Conservation (phyloP, 176 grass and related monocot genomes). For the Tuctoria greenei region DNA sequence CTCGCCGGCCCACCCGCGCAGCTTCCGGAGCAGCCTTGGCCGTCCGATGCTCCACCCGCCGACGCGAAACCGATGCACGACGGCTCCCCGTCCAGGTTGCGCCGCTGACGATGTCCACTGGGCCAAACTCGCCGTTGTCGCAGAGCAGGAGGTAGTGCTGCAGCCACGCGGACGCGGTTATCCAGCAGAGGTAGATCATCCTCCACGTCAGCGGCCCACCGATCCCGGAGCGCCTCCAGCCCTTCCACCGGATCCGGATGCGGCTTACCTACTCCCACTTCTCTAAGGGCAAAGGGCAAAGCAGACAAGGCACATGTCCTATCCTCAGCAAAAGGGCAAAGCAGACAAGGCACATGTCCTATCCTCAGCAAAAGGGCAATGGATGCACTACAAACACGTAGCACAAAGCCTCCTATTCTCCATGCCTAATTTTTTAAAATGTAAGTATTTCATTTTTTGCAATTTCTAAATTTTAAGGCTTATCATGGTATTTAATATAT, state of each 20-base stretch:
- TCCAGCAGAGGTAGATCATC: constrained; percentile 82
- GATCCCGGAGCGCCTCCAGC: constrained; percentile 47
- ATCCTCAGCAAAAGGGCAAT: too few species aligned
- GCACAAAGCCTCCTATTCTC: too few species aligned
- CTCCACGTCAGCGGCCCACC: constrained; percentile 79
- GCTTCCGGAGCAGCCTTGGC: constrained; percentile 67
- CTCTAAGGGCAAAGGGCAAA: too few species aligned
- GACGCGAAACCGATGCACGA: constrained; percentile 40
- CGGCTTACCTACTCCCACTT: too few species aligned
- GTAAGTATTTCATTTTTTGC: too few species aligned
- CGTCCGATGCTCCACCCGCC: constrained; percentile 27
- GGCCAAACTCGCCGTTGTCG: constrained; percentile 10
- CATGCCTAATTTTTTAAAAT: too few species aligned
- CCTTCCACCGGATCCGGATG: constrained; percentile 50
- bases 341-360: too few species aligned
- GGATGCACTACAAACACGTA: too few species aligned
- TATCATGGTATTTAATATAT: too few species aligned
- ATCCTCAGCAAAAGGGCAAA: too few species aligned
- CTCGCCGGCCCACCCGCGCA: constrained; percentile 64
- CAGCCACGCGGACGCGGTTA: constrained; percentile 73
- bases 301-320: too few species aligned
- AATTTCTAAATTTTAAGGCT: too few species aligned
- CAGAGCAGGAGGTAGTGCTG: constrained; percentile 56
- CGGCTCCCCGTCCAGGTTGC: constrained; percentile 11
- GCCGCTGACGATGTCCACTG: background rate